Percentiles rank a stretch among this genome's conserved stretches.
phyloP scores from a whole-genome alignment of 768 basidiomycete genomes.

The Calvatia gigantea region DNA sequence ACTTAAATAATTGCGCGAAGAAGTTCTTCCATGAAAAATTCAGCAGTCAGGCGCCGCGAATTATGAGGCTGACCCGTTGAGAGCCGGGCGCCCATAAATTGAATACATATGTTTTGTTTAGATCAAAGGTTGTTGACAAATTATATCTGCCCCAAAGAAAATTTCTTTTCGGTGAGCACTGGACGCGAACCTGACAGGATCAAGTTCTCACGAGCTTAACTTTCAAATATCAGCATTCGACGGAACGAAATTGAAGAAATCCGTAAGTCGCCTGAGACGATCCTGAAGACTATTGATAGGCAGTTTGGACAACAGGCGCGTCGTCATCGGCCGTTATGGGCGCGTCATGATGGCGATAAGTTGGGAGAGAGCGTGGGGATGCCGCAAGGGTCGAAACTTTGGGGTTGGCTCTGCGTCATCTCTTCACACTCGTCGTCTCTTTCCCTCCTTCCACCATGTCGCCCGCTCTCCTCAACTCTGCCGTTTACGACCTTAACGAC shows the following conservation, averaged over 20 bases:
- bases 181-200: background rate
- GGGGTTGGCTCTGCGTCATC: constrained; percentile 5
- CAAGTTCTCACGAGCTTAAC: background rate
- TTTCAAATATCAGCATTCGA: no score
- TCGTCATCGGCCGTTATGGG: background rate
- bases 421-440: background rate
- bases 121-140: background rate
- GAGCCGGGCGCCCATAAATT: background rate
- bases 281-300: background rate
- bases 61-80: no score
- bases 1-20: no score
- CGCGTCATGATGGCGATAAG: no score
- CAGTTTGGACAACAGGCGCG: background rate
- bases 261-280: background rate
- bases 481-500: constrained; percentile 8
- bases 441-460: constrained; percentile 2
- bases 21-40: no score
- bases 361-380: constrained; percentile 4
- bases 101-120: background rate
- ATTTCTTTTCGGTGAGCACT: background rate
- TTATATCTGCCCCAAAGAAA: background rate
- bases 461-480: background rate
- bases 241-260: no score
- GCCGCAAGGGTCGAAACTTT: constrained; percentile 3
- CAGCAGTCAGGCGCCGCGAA: no score